phyloP scores from a whole-genome alignment of 129 eudicot genomes.

The Rutidosis leptorrhynchoides region DNA sequence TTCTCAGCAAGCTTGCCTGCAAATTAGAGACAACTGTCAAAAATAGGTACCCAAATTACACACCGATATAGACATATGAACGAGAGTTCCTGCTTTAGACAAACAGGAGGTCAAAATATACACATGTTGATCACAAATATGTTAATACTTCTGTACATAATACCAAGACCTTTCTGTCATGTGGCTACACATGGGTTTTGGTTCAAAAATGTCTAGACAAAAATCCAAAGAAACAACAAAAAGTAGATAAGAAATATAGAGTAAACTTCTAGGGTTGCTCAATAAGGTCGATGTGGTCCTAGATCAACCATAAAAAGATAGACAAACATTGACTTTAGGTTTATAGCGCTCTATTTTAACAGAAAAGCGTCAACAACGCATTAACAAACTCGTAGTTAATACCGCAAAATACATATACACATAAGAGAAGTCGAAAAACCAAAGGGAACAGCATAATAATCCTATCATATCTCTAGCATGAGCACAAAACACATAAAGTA shows the following conservation, averaged over 20 bases:
- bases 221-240: background rate
- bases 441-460: background rate
- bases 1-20: conserved; percentile 36
- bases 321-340: background rate
- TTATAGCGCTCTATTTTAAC: background rate
- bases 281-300: background rate
- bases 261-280: background rate
- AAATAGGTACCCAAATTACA: background rate
- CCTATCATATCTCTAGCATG: background rate
- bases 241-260: background rate
- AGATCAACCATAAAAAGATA: background rate
- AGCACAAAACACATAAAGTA: background rate
- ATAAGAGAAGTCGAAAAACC: background rate
- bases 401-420: background rate
- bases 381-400: background rate
- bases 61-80: background rate
- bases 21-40: background rate
- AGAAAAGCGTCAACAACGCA: background rate
- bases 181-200: background rate
- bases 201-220: background rate
- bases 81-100: background rate
- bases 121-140: background rate
- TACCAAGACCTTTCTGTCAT: background rate
- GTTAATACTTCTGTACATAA: background rate
- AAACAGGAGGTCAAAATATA: background rate